Evolutionary conservation across 1,139 yeast species (phyloP).

Genomic region (Hyphopichia fennica): DNA sequence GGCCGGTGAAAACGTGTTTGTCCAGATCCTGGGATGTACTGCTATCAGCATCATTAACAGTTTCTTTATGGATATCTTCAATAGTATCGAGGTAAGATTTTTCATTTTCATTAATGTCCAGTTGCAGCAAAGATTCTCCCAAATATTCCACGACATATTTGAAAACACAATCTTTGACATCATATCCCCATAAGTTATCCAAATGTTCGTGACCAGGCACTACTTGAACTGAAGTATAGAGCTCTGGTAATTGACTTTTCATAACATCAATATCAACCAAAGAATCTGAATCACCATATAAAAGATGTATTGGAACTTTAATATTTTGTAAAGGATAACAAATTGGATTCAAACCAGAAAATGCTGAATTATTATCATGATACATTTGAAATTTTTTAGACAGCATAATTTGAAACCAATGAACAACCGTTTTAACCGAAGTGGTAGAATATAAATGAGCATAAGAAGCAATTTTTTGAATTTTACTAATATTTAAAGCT

Average conservation of each 20-base stretch:
- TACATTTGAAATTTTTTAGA: conserved; percentile 86
- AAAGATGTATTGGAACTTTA: conserved; percentile 65
- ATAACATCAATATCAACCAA: conserved; percentile 81
- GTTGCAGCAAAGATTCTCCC: conserved; percentile 15
- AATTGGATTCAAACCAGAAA: conserved; percentile 41
- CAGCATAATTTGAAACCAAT: conserved; percentile 92
- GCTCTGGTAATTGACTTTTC: conserved; percentile 51
- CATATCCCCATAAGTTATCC: conserved; percentile 85
- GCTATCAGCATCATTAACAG: not conserved
- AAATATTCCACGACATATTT: conserved; percentile 48
- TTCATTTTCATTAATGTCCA: not conserved
- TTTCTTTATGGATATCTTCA: conserved; percentile 1
- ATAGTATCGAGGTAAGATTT: not conserved
- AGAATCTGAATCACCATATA: conserved; percentile 81
- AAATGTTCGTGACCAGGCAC: conserved; percentile 77
- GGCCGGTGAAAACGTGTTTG: not conserved
- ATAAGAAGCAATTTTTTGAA: conserved; percentile 76
- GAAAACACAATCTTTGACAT: conserved; percentile 50
- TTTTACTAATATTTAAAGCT: conserved; percentile 61
- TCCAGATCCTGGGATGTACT: conserved; percentile 1
- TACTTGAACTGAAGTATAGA: conserved; percentile 39
- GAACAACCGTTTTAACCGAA: conserved; percentile 88
- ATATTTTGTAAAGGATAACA: conserved; percentile 57
- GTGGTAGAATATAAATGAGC: conserved; percentile 88
- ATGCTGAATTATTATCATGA: conserved; percentile 51